These are phyloP conservation scores for Podaxis mareebaensis DNA, from an alignment of 768 basidiomycete species.

Conservation along the genomic window DNA sequence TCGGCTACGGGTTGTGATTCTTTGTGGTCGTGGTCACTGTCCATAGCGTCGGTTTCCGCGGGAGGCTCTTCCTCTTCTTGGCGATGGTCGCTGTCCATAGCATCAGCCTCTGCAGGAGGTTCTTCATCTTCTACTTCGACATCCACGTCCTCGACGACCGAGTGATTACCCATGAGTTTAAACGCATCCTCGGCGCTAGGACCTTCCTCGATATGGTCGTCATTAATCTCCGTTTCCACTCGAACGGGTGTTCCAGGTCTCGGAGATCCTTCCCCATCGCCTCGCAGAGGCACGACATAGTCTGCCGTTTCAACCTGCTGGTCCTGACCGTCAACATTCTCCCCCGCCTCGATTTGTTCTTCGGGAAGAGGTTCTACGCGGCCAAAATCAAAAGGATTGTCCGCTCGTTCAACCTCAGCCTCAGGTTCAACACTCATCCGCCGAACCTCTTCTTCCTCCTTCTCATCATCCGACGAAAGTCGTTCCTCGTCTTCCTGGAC, in stretches of 20 bases:
- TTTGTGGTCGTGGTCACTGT: background rate
- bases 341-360: background rate
- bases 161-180: constrained; percentile 8
- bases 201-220: background rate
- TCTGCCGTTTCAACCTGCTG: constrained; percentile 9
- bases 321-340: constrained; percentile 4
- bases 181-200: constrained; percentile 9
- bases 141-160: background rate
- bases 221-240: background rate
- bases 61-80: constrained; percentile 2
- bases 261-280: constrained; percentile 14
- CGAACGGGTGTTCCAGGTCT: background rate
- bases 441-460: constrained; percentile 30
- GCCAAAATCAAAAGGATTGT: constrained; percentile 7
- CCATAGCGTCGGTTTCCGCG: background rate
- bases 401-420: background rate
- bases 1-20: background rate
- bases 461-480: constrained; percentile 17
- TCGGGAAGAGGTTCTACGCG: background rate
- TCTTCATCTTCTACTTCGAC: background rate
- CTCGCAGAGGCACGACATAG: constrained; percentile 5
- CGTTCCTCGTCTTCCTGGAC: constrained; percentile 27
- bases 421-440: constrained; percentile 28
- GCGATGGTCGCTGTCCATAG: background rate
- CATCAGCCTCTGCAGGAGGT: background rate